Base-by-base conservation (phyloP, 345 rosid species). In the Odontarrhena argentea region DNA sequence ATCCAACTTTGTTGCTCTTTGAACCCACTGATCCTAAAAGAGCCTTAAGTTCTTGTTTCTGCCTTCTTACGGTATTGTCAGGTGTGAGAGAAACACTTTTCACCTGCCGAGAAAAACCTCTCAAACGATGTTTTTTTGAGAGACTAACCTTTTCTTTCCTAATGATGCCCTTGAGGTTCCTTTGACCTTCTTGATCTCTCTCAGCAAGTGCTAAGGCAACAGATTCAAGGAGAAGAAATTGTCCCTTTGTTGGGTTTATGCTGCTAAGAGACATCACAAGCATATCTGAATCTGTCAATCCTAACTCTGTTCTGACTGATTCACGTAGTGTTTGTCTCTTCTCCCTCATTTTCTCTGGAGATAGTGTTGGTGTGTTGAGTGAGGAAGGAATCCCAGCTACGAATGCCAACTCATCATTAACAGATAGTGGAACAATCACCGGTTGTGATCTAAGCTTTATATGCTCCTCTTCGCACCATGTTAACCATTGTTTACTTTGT, bases 21-120 rank as follows among this genome's bases (percentile, higher is more conserved):
- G 97, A 93, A 68, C 98, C 98, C 51, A 93, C 96, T 54, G 98
- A 93, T 55, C 98, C 98, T 52, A 93, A 75, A 58, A 93, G 96
- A 77, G 86, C 48, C 79, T 87, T 93, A 48, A 86, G 84, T 37
- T 69, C 55, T 58, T 76, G 86, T 63, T 74, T 74, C 61, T 65
- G 70, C 63, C 71, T 81, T 43, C n/a, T 56, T 9, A 1, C 44
- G 1, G 3, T 50, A 47, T 46, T 71, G 46, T 58, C 71, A 34
- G 65, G 54, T 56, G 55, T 41, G 53, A 56, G 48, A 53, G 42
- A 52, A 50, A 38, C 58, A 56, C 74, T 15, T 25, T 73, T 57
- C n/a, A 66, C 6, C 46, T 68, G 76, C 35, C 77, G 83, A 51
- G 88, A 79, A 68, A 81, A 75, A 49, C 88, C 86, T 81, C 92